Conservation (phyloP, 78 protist genomes). For the Pelomyxa schiedti region DNA sequence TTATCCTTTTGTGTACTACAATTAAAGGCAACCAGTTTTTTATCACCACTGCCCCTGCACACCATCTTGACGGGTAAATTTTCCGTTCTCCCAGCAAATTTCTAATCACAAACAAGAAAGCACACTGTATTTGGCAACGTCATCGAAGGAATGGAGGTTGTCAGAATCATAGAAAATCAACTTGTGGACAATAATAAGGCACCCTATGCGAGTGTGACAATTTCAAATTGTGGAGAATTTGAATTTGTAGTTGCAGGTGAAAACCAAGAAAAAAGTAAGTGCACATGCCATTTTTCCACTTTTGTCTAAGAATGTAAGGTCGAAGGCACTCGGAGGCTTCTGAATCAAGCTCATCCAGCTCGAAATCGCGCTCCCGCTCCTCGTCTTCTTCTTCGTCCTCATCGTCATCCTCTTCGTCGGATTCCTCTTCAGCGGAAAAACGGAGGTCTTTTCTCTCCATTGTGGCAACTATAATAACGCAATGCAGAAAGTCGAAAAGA, state of each 20-base stretch:
- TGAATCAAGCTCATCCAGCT: background rate
- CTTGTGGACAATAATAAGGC: conserved; percentile 13
- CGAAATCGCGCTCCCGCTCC: background rate
- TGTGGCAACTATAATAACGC: background rate
- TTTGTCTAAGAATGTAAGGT: conserved; percentile 7
- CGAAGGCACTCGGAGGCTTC: background rate
- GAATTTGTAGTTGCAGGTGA: background rate
- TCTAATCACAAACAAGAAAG: conserved; percentile 37
- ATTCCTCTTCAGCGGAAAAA: background rate
- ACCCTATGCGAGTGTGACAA: conserved; percentile 42
- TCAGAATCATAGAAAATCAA: conserved; percentile 25
- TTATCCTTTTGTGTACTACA: conserved; percentile 41
- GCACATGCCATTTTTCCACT: conserved; percentile 1
- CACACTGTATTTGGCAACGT: conserved; percentile 91
- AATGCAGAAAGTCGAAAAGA: background rate
- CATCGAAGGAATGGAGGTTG: conserved; percentile 24
- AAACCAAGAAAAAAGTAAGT: conserved; percentile 11
- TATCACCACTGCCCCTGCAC: conserved; percentile 54
- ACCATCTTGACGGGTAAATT: conserved; percentile 47
- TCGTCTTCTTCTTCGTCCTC: background rate
- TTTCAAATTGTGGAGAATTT: conserved; percentile 48
- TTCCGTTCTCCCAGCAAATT: background rate
- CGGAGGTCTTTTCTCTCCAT: background rate
- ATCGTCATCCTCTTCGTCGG: background rate
- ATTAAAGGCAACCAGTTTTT: conserved; percentile 75